A percentile compares a stretch with the other conserved stretches of the same genome.
phyloP scores from a whole-genome alignment of 441 rosid species.

The Raphanus hybrid region DNA sequence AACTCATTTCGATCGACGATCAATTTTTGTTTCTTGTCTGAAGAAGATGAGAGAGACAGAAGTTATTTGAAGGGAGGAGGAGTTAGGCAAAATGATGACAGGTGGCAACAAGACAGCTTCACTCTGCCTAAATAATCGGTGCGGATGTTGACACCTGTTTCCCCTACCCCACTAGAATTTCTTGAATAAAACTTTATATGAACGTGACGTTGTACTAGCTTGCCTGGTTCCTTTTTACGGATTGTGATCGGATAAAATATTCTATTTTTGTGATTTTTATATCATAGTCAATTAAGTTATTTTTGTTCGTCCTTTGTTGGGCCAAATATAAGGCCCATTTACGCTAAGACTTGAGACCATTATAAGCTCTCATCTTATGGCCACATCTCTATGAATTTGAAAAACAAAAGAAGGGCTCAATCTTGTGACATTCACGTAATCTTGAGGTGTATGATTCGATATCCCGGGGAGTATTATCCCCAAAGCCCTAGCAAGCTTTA shows the following conservation, averaged over 20 bases:
- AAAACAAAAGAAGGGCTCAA: conserved; percentile 47
- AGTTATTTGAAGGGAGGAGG: background rate
- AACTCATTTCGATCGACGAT: conserved; percentile 51
- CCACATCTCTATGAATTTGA: conserved; percentile 20
- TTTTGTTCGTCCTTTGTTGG: too few relatives aligned
- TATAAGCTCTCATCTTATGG: background rate
- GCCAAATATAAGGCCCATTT: too few relatives aligned
- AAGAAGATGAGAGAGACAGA: background rate
- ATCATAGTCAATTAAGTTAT: too few relatives aligned
- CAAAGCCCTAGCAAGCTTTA: conserved; percentile 46
- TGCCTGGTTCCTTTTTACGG: background rate
- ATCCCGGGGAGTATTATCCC: conserved; percentile 65
- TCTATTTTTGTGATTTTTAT: too few relatives aligned
- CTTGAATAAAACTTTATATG: background rate
- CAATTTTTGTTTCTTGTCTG: conserved; percentile 3
- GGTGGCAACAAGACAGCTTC: conserved; percentile 30
- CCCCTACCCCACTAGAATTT: background rate
- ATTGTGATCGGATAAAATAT: background rate
- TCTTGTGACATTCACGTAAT: conserved; percentile 66
- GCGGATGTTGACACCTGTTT: background rate
- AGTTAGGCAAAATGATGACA: conserved; percentile 24
- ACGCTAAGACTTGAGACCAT: too few relatives aligned
- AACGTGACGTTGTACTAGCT: background rate
- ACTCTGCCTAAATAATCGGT: background rate
- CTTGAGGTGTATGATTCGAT: conserved; percentile 63